phyloP scores from a whole-genome alignment of 352 stramenopile species.

The Phytophthora cajani region DNA sequence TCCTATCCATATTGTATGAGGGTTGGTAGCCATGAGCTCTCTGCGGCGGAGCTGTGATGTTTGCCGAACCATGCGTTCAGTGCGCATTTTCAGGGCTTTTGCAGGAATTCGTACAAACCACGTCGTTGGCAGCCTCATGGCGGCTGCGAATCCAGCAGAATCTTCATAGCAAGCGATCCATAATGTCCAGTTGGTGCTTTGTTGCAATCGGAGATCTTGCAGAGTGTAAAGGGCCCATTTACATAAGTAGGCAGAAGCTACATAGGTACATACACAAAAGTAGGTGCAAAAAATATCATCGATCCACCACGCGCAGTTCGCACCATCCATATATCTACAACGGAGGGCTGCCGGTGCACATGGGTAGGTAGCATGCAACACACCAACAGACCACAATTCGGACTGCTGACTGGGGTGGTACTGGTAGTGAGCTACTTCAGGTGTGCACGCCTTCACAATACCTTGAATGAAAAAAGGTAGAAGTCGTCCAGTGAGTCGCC shows the following conservation, averaged over 20 bases:
- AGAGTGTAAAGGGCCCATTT: too few species aligned
- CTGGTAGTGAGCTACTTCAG: background rate
- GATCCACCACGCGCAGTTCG: background rate
- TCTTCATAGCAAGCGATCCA: background rate
- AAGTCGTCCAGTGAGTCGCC: background rate
- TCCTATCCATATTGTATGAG: background rate
- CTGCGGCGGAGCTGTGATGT: background rate
- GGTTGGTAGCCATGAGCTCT: background rate
- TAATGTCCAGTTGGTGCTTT: background rate
- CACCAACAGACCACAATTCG: background rate
- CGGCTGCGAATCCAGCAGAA: background rate
- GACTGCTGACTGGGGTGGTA: background rate
- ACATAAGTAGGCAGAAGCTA: too few species aligned
- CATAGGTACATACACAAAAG: too few species aligned
- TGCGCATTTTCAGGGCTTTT: background rate
- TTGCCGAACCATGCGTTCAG: background rate
- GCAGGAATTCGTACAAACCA: background rate
- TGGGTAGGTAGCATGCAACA: background rate
- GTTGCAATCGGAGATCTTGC: too few species aligned
- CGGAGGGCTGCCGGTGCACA: background rate
- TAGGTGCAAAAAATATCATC: background rate
- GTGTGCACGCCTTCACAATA: background rate
- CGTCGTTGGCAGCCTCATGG: background rate
- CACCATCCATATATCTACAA: background rate
- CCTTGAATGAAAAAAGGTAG: background rate